phyloP scores from a whole-genome alignment of 2,329 filamentous ascomycete species.

The Albifimbria verrucaria region DNA sequence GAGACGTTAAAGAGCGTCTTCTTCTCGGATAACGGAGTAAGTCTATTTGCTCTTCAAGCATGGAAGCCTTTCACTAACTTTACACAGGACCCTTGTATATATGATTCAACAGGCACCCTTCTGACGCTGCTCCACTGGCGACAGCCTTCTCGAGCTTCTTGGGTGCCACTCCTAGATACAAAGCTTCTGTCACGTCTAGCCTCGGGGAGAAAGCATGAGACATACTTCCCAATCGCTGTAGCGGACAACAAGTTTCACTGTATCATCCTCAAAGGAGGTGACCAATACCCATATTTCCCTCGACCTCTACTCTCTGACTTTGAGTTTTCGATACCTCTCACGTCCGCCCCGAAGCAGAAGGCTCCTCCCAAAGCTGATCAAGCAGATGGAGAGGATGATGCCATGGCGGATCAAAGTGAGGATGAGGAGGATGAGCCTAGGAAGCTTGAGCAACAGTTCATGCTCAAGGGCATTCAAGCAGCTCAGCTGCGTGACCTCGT shows the following conservation, averaged over 20 bases:
- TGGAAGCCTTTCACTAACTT: slow-evolving; percentile 3
- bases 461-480: slow-evolving; percentile 69
- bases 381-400: slow-evolving; percentile 27
- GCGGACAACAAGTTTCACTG: slow-evolving; percentile 93
- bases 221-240: slow-evolving; percentile 93
- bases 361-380: slow-evolving; percentile 26
- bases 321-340: slow-evolving; percentile 81
- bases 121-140: slow-evolving; percentile 91
- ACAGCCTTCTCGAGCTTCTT: slow-evolving; percentile 75
- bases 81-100: slow-evolving; percentile 83
- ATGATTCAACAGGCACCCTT: slow-evolving; percentile 87
- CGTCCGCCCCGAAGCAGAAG: slow-evolving; percentile 42
- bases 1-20: slow-evolving; percentile 77
- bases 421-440: slow-evolving; percentile 47
- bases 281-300: slow-evolving; percentile 90
- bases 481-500: slow-evolving; percentile 74
- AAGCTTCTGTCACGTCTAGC: slow-evolving; percentile 77
- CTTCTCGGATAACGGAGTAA: slow-evolving; percentile 85
- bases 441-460: slow-evolving; percentile 75
- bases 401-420: slow-evolving; percentile 26
- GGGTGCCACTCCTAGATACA: slow-evolving; percentile 92
- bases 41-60: slow-evolving; percentile 23
- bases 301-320: slow-evolving; percentile 89
- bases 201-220: slow-evolving; percentile 80
- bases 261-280: slow-evolving; percentile 95